Base-by-base conservation (phyloP, 306 rosid species). In the Rubus parviflorus region DNA sequence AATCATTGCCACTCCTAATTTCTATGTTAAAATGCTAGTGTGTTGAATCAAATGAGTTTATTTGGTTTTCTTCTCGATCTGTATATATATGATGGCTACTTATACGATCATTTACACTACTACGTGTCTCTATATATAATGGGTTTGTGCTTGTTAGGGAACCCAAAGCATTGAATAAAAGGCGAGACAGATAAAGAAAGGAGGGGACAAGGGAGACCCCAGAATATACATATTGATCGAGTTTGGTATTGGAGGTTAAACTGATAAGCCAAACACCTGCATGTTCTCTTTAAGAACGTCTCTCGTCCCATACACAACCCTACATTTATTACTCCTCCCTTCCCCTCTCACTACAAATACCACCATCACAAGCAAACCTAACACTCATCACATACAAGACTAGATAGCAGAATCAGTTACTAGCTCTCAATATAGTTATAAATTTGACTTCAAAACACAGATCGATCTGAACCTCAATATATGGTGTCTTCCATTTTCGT, bases 231-330 rank as follows among this genome's bases (percentile, higher is more conserved):
- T 85, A 30, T 12, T 35, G 42, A 61, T 85, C 71, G 62, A 83
- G 75, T 85, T 90, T 86, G 49, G 81, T 80, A 79, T 79, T 78
- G 63, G 57, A n/a, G 77, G 84, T 63, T 63, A 87, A 30, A 81
- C 78, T 86, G 88, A 90, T 83, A 73, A 76, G 75, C 85, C 85
- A 89, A 94, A 92, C 98, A 94, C 82, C 68, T 83, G 79, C 98
- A 95, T 84, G 98, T 95, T 95, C 97, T 94, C 89, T 87, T 88
- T 65, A 85, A 84, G 85, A 81, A 85, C 86, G 74, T 74, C 81
- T 85, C 73, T 76, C 81, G 73, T 87, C 83, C 75, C 80, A 68
- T 42, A 49, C 81, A 61, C 78, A 54, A 30, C 85, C 83, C 83
- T 83, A 67, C 92, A 92, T 92, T 94, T 88, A 94, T 84, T 83